Base-by-base conservation (phyloP, 768 basidiomycete species). In the Auricularia heimuer region DNA sequence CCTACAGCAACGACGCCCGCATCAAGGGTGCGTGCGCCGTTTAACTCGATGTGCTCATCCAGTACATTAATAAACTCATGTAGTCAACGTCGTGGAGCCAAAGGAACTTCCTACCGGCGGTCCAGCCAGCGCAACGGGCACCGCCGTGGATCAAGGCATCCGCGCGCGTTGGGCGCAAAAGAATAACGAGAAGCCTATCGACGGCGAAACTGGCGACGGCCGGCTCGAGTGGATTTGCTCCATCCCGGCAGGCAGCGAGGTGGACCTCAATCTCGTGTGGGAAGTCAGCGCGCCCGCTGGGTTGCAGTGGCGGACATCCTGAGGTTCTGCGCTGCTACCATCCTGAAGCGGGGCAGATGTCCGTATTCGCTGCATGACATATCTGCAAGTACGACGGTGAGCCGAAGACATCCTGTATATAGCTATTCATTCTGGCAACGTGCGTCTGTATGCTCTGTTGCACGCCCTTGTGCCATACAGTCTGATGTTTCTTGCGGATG, bases 161-260 rank as follows among this genome's bases (percentile, higher is more conserved):
- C 64, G 35, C 36, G 68, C 61, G 12, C 62, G 67, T 2, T 70
- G 69, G 69, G 62, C 73, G 54, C 75, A 74, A 14, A 67, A 70
- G 62, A 69, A 69, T 21, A 67, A 56, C n/a, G 76, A 79, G 37
- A 67, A 68, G 63, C 78, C 77, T 78, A 68, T 72, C 65, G 68
- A 65, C 21, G 56, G 56, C 12, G 68, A 67, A 6, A 39, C 45
- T 12, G 54, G 60, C 21, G 65, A 84, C 56, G 86, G 85, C 1
- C 77, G 76, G 65, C 81, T 82, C 69, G 83, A 84, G 71, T 87
- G 84, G 84, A 74, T 73, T 65, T 76, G 79, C 72, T 76, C 72
- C 33, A 72, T 85, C 36, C 77, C 73, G 6, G 76, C 75, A 16
- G 81, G 79, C 14, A 75, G 74, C 64, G 79, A 78, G 68, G 72